Evolutionary conservation across 495 filamentous ascomycete genomes (phyloP), one percentile per base, ranked within the genome.

Genomic region (Daldinia childiae): DNA sequence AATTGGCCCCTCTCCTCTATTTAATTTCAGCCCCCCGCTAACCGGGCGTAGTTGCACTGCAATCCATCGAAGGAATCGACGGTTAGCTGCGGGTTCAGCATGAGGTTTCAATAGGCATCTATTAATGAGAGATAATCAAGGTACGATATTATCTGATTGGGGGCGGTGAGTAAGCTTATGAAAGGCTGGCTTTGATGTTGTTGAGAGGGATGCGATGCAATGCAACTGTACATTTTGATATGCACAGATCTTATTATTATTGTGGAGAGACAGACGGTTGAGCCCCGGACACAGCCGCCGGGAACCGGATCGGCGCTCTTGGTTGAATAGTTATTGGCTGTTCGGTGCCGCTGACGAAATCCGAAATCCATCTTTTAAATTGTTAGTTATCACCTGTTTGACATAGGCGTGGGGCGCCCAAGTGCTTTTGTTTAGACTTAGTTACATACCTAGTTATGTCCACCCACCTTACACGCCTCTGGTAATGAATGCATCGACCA

Each of bases 51-150:
- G 34, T 12, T 66, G 32, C 58, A 36, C 68, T 59, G 43, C 32
- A 30, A 50, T 24, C 30, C 15, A 45, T 32, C 11, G 32, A 58
- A 71, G 62, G 58, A 61, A 66, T 54, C 51, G 43, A 29, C 30
- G 58, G 68, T 32, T 41, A 71, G 52, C 50, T 58, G 50, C 62
- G 59, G 29, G 36, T 55, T 55, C 38, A 36, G 48, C 45, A 41
- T 48, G 43, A 58, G 36, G 45, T 58, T 17, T 14, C 50, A 41
- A 41, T 60, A 43, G 30, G 50, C 50, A 54, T 30, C 50, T 26
- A 30, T 54, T 54, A 6, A 54, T n/a, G 26, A 21, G 21, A 29
- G 26, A 54, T 29, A 54, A 30, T 14, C 3, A 30, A 30, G 26
- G 15, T 17, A 24, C 27, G 27, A n/a, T 14, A 3, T 6, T 54